These are phyloP conservation scores for Cyclostephanos invisitatus DNA, from an alignment of 108 stramenopile species.

Conservation along the genomic window DNA sequence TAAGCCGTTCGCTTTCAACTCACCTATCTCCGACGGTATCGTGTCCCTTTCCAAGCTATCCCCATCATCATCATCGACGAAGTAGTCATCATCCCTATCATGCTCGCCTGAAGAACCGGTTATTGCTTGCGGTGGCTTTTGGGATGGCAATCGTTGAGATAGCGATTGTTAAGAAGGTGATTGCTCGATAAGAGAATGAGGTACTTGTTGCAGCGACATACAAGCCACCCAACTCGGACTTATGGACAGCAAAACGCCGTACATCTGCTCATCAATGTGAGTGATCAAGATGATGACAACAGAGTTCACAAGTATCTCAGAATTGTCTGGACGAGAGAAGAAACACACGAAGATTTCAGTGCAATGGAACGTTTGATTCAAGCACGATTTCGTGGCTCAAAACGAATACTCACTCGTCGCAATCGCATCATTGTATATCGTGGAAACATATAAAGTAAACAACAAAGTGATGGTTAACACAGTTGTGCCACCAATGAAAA, in stretches of 20 bases:
- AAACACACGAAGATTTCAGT: background rate
- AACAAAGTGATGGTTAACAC: background rate
- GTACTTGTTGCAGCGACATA: background rate
- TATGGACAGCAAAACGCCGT: background rate
- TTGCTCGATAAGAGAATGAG: no score
- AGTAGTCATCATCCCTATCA: no score
- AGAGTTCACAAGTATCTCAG: conserved; percentile 22
- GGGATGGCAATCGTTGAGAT: background rate
- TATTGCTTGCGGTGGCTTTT: background rate
- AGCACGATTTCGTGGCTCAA: background rate
- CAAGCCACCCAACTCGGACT: background rate
- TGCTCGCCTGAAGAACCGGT: no score
- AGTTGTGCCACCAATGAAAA: background rate
- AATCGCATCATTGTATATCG: conserved; percentile 14
- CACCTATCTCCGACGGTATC: no score
- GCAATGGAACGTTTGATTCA: background rate
- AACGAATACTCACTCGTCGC: conserved; percentile 1
- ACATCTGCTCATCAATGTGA: conserved; percentile 18
- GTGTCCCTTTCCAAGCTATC: no score
- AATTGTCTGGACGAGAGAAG: background rate
- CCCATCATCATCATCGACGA: no score
- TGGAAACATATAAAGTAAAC: conserved; percentile 12
- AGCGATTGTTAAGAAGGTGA: no score
- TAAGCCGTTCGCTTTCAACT: no score
- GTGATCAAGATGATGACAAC: conserved; percentile 17